Evolutionary conservation across 306 rosid genomes (phyloP).

Genomic region (Macrotyloma uniflorum): DNA sequence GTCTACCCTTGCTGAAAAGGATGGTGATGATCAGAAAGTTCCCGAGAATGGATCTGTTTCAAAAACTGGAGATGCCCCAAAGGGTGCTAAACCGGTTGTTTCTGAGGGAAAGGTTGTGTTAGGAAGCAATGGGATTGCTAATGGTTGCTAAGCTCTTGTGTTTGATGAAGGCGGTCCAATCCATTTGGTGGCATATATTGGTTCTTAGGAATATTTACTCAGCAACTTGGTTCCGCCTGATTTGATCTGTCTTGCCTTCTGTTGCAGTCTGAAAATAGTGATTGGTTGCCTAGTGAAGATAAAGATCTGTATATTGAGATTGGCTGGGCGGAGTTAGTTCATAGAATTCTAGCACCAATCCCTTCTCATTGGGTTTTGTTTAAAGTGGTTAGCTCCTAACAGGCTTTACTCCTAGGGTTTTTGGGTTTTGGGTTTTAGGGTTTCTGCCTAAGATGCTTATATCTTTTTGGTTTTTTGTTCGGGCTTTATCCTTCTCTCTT

Average conservation of each 20-base stretch:
- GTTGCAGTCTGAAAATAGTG: constrained; percentile 45
- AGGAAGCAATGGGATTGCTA: constrained; percentile 68
- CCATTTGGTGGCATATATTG: constrained; percentile 38
- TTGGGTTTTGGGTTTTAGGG: constrained; percentile 72
- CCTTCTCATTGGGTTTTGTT: constrained; percentile 51
- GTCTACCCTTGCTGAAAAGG: constrained; percentile 37
- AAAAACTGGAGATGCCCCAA: constrained; percentile 76
- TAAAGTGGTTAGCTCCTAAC: constrained; percentile 74
- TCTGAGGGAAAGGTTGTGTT: constrained; percentile 57
- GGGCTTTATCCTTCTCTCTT: constrained; percentile 1
- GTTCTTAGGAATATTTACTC: constrained; percentile 31
- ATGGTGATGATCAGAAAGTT: constrained; percentile 45
- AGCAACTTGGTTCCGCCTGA: constrained; percentile 54
- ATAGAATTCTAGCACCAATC: constrained; percentile 49
- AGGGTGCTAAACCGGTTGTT: constrained; percentile 79
- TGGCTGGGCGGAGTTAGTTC: constrained; percentile 52
- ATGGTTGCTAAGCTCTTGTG: constrained; percentile 62
- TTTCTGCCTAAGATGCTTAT: constrained; percentile 41
- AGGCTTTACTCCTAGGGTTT: constrained; percentile 69
- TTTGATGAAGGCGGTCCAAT: constrained; percentile 52
- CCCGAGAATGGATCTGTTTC: constrained; percentile 59
- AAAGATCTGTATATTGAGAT: constrained; percentile 47
- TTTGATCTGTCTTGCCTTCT: constrained; percentile 48
- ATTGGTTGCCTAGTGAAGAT: constrained; percentile 52
- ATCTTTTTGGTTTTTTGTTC: constrained; percentile 40